Percentiles rank a stretch among this genome's conserved stretches.
Evolutionary conservation across 148 eudicot species (phyloP).

Genomic region (Limonium bicolor): DNA sequence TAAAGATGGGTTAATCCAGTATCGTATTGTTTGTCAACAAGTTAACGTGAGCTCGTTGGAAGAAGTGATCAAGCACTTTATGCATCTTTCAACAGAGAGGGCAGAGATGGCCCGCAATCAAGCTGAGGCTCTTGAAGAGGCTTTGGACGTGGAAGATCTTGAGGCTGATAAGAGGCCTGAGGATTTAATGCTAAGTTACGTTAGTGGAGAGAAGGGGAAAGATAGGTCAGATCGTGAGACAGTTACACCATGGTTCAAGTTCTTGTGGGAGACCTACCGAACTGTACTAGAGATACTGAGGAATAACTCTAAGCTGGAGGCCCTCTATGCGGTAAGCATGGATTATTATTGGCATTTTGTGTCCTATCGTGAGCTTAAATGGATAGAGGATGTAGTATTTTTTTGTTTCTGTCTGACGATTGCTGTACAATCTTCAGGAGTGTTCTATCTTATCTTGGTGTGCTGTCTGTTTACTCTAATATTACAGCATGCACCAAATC

Average conservation of each 20-base stretch:
- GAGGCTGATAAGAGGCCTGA: constrained; percentile 94
- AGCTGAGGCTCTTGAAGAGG: constrained; percentile 86
- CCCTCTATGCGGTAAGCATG: constrained; percentile 71
- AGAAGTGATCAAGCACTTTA: constrained; percentile 89
- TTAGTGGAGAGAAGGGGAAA: constrained; percentile 93
- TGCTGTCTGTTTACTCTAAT: too few relatives aligned
- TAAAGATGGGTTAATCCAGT: constrained; percentile 88
- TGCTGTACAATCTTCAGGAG: too few relatives aligned
- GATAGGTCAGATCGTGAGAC: constrained; percentile 92
- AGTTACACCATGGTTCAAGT: constrained; percentile 95
- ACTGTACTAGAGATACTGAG: constrained; percentile 74
- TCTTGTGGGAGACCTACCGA: constrained; percentile 92
- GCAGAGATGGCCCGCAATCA: constrained; percentile 88
- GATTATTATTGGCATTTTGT: too few relatives aligned
- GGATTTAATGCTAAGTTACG: constrained; percentile 93
- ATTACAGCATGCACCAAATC: too few relatives aligned
- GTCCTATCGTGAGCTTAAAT: too few relatives aligned
- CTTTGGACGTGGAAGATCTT: constrained; percentile 83
- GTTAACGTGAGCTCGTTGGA: constrained; percentile 85
- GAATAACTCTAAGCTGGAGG: constrained; percentile 84
- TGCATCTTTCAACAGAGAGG: constrained; percentile 81
- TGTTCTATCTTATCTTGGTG: too few relatives aligned
- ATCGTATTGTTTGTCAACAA: constrained; percentile 87
- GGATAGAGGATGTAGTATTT: too few relatives aligned
- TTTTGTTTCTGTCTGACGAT: too few relatives aligned